Evolutionary conservation across 2,329 filamentous ascomycete genomes (phyloP), one percentile per base, ranked within the genome.

Genomic region (Fusarium denticulatum): DNA sequence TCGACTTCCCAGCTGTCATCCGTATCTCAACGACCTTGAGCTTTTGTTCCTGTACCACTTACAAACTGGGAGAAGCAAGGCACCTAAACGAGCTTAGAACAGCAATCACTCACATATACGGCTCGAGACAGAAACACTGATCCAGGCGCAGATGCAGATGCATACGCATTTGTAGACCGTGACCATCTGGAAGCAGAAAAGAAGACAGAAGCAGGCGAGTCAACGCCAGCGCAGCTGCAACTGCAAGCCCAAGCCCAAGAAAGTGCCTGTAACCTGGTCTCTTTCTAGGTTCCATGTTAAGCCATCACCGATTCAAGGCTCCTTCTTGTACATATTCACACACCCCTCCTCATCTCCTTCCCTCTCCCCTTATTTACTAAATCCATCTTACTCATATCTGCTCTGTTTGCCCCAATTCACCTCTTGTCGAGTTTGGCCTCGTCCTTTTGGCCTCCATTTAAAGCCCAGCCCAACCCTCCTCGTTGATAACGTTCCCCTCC

Each of bases 171-270:
- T 66, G 61, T 50, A 67, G 26, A 67, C 43, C 26, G 57, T 60
- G 43, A 52, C 57, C 57, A 32, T 24, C 43, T 58, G 12, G 24
- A 55, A 68, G 66, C 56, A 68, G 61, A 47, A 52, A 50, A 46
- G 43, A 32, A 32, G 24, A 14, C 64, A 70, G 55, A 71, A 74
- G 59, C 62, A 66, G 69, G 58, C 62, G 34, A 69, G 37, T 49
- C 59, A 71, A 73, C 71, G 46, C 60, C 64, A 70, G 71, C 60
- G 67, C 72, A 74, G 64, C 36, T 37, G 42, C 64, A 55, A 55
- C 34, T 55, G 20, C 50, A 55, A 55, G 50, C 36, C 36, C 34
- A 30, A 55, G 50, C 36, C 36, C 34, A 30, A 55, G 50, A 24
- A 73, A 62, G 37, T 68, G 50, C 43, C 37, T 64, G 53, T 58